Percentiles rank a stretch among this genome's conserved stretches.
Evolutionary conservation across 768 basidiomycete genomes (phyloP).

Genomic region (Albatrellus ellisii): DNA sequence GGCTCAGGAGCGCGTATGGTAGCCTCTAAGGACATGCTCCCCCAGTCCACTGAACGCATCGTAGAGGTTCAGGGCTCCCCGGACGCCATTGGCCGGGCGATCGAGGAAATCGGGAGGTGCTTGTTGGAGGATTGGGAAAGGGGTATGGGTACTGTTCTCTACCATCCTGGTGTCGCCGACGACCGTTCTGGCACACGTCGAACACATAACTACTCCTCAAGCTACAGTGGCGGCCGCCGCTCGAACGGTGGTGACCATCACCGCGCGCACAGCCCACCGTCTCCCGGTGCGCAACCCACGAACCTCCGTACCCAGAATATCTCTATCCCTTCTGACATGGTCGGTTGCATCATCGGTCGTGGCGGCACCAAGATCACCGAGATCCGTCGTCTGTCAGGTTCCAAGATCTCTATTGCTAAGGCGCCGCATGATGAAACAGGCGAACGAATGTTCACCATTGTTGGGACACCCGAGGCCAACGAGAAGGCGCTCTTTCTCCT

Average conservation of each 20-base stretch:
- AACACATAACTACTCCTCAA: conserved; percentile 34
- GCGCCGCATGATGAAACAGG: conserved; percentile 99
- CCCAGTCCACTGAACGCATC: conserved; percentile 97
- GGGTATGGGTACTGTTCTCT: conserved; percentile 85
- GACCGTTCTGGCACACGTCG: conserved; percentile 45
- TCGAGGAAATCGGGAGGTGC: conserved; percentile 93
- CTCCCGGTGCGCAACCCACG: conserved; percentile 37
- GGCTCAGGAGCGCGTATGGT: conserved; percentile 95
- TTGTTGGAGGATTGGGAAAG: conserved; percentile 96
- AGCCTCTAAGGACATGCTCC: conserved; percentile 97
- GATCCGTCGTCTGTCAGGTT: conserved; percentile 94
- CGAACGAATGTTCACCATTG: conserved; percentile 98
- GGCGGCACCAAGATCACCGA: conserved; percentile 98
- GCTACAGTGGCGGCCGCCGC: conserved; percentile 39
- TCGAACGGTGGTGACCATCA: conserved; percentile 45
- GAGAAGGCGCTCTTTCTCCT: conserved; percentile 96
- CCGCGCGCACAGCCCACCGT: conserved; percentile 37
- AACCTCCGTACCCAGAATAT: conserved; percentile 98
- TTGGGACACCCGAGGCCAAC: conserved; percentile 91
- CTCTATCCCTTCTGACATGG: conserved; percentile 99
- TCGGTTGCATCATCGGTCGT: conserved; percentile 91
- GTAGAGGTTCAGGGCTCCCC: conserved; percentile 95
- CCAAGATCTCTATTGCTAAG: conserved; percentile 97
- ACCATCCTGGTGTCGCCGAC: conserved; percentile 84
- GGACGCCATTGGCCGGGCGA: conserved; percentile 84